Percentiles rank a stretch among this genome's conserved stretches.
Evolutionary conservation across 352 stramenopile species (phyloP).

Genomic region (Pythium oligandrum): DNA sequence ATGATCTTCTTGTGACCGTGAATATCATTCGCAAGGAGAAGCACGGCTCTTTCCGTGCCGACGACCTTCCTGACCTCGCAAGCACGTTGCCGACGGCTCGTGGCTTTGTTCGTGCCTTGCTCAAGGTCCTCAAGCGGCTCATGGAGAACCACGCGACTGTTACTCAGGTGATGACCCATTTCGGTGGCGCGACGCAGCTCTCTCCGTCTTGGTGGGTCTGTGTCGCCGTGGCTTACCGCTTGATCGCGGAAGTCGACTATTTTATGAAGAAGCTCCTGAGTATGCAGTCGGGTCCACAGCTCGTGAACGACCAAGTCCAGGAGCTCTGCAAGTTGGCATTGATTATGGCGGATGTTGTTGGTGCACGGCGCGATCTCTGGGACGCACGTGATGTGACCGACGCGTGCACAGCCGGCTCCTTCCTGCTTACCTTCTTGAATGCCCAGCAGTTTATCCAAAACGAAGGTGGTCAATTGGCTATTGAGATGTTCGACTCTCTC

Average conservation of each 20-base stretch:
- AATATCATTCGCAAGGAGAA: slow-evolving; percentile 28
- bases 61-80: slow-evolving; percentile 38
- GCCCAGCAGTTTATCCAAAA: slow-evolving; percentile 62
- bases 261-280: slow-evolving; percentile 53
- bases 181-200: slow-evolving; percentile 17
- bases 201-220: slow-evolving; percentile 60
- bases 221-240: slow-evolving; percentile 35
- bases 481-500: slow-evolving; percentile 54
- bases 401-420: slow-evolving; percentile 31
- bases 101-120: slow-evolving; percentile 36
- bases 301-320: slow-evolving; percentile 40
- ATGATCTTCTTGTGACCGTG: slow-evolving; percentile 42
- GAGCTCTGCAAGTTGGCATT: slow-evolving; percentile 46
- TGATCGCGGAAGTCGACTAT: slow-evolving; percentile 51
- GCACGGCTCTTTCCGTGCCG: slow-evolving; percentile 6
- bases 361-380: slow-evolving; percentile 41
- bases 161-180: slow-evolving; percentile 22
- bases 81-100: slow-evolving; percentile 22
- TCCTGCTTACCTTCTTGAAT: slow-evolving; percentile 46
- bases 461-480: slow-evolving; percentile 41
- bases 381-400: slow-evolving; percentile 23
- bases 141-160: slow-evolving; percentile 33
- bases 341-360: slow-evolving; percentile 47
- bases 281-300: slow-evolving; percentile 30
- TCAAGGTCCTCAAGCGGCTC: slow-evolving; percentile 47